Base-by-base conservation (phyloP, 2,329 filamentous ascomycete species). In the Aureobasidium leucospermi region DNA sequence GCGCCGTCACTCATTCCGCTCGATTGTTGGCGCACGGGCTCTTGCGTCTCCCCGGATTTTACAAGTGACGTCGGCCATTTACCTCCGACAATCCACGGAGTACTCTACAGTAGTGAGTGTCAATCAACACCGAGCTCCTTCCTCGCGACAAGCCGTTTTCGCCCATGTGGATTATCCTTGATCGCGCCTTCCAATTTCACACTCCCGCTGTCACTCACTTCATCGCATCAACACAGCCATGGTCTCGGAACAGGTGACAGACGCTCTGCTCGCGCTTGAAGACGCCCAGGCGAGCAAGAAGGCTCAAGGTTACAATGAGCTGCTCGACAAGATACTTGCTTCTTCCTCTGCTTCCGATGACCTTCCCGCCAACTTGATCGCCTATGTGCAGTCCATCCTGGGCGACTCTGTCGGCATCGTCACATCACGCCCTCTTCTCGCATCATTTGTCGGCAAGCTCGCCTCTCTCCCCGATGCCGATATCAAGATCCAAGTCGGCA, bases 381-480 rank as follows among this genome's bases (percentile, higher is more conserved):
- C 83, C 67, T 86, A 89, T 65, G 78, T 86, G 58, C 81, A 86
- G 67, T 61, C 62, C 52, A 80, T 92, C 57, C 83, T 92, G 64
- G 79, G 78, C 64, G 85, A 89, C 67, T 80, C 80, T 23, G 80
- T 92, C 58, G 88, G 88, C 67, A 85, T 93, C 66, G 88, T 94
- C n/a, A 80, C 85, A 32, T 85, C 88, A 5, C 84, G 89, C 6
- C 81, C 84, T 15, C 80, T 94, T 11, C 84, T 95, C 62, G 79
- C 81, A 59, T 75, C 78, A 60, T 89, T 95, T 69, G 79, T 88
- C 64, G 68, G 76, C 43, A 77, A 81, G 15, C 86, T 96, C 65
- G 76, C 81, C 62, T 74, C 75, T 19, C 77, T 91, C 60, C 73
- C 80, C 39, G 81, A 84, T 65, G 73, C 84, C 43, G 83, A 88